Evolutionary conservation across 2,329 filamentous ascomycete species (phyloP), one percentile per base, ranked within the genome.

Genomic region (Neonectria magnoliae): DNA sequence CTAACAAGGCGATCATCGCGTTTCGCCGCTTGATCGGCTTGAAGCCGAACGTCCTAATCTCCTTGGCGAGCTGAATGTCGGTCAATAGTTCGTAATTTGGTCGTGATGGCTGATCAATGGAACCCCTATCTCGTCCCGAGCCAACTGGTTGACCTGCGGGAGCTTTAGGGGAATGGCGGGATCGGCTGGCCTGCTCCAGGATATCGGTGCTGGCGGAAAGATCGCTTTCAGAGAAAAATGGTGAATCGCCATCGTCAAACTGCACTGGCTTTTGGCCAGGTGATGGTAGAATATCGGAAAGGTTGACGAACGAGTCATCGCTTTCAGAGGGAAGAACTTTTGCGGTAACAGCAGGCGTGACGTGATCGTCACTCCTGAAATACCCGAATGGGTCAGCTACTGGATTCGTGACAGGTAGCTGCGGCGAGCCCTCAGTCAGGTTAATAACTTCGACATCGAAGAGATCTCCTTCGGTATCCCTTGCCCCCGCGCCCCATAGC

Each of bases 401-500:
- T 7, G 73, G 55, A 3, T 62, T 67, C 3, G 69, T 63, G 25
- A 67, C 71, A 6, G 67, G 65, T 2, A 75, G 41, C 13, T 64
- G 62, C 25, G 81, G 78, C 3, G 83, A 82, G 7, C 60, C 67
- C 22, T 85, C 81, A 5, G 82, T 81, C 18, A 91, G 77, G 59
- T 93, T 87, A 45, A 92, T 79, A 18, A 89, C 81, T 67, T 91
- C 87, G 13, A 88, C 76, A 57, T 90, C 86, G 55, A 92, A 81
- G 3, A 94, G 76, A 14, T 87, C 84, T 1, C 91, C 91, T 22
- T 89, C 85, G 0, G 80, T 80, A 72, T 93, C 89, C 68, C 93
- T 85, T 25, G 91, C 87, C 5, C 89, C 90, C 42, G 89, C 90
- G 62, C 84, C 83, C 93, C 93, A 97, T 1, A 96, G 81, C 59